phyloP scores from a whole-genome alignment of 352 stramenopile species.

The Thalassiosira exigua region DNA sequence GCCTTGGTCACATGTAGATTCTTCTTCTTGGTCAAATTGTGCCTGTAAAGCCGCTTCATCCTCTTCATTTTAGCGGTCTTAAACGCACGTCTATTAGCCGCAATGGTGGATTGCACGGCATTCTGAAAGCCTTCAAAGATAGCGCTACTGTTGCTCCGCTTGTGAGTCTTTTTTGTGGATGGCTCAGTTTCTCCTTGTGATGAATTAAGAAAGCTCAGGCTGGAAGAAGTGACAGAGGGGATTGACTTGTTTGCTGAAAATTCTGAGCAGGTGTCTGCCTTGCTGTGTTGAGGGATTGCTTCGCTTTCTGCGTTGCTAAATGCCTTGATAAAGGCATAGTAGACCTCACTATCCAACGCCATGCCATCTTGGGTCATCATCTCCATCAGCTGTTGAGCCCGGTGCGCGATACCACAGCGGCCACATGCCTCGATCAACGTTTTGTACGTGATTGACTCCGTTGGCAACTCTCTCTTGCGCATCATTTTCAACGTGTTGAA shows the following conservation, averaged over 20 bases:
- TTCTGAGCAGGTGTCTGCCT: conserved; percentile 37
- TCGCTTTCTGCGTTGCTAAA: conserved; percentile 64
- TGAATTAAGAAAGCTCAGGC: conserved; percentile 3
- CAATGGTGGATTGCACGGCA: conserved; percentile 38
- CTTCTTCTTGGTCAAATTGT: conserved; percentile 44
- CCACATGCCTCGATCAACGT: conserved; percentile 85
- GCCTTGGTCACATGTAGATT: conserved; percentile 33
- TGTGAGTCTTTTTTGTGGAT: neutral
- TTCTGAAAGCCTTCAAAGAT: conserved; percentile 26
- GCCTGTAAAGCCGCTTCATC: conserved; percentile 31
- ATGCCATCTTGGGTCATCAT: conserved; percentile 84
- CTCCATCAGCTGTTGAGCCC: conserved; percentile 79
- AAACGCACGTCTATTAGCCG: conserved; percentile 40
- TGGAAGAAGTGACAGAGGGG: conserved; percentile 6
- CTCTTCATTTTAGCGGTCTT: conserved; percentile 30
- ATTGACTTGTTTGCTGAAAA: conserved; percentile 33
- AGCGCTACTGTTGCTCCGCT: neutral
- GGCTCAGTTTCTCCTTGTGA: neutral
- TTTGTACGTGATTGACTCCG: conserved; percentile 81
- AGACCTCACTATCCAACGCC: conserved; percentile 73
- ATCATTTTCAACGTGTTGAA: conserved; percentile 82
- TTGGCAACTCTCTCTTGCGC: conserved; percentile 59
- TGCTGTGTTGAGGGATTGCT: conserved; percentile 13
- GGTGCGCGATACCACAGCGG: conserved; percentile 72
- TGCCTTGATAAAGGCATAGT: conserved; percentile 78